Evolutionary conservation across 2,329 filamentous ascomycete genomes (phyloP).

Genomic region (Helminthosporium solani): DNA sequence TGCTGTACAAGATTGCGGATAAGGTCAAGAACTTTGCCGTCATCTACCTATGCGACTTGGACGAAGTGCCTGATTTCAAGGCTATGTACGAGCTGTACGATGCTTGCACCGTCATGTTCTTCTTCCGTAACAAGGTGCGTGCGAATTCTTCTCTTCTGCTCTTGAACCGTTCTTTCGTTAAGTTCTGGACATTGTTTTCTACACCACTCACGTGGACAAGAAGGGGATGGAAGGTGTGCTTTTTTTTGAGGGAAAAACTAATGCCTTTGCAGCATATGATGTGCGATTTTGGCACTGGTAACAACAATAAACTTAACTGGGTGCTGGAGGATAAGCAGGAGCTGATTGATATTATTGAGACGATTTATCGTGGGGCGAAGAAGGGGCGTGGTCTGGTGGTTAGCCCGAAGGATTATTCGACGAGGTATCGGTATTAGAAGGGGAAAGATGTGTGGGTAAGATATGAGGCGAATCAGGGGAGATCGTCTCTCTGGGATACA

Average conservation of each 20-base stretch:
- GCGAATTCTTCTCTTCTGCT: too few relatives aligned
- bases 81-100: slow-evolving; percentile 93
- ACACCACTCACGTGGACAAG: too few relatives aligned
- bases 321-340: slow-evolving; percentile 97
- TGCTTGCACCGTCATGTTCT: slow-evolving; percentile 93
- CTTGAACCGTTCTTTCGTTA: too few relatives aligned
- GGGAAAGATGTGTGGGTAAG: too few relatives aligned
- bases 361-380: slow-evolving; percentile 96
- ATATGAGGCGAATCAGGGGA: too few relatives aligned
- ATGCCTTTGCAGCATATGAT: slow-evolving; percentile 69
- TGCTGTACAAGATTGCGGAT: slow-evolving; percentile 92
- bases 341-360: slow-evolving; percentile 97
- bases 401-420: slow-evolving; percentile 82
- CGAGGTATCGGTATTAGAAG: slow-evolving; percentile 64
- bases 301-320: slow-evolving; percentile 99
- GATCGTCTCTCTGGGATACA: too few relatives aligned
- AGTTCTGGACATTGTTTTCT: too few relatives aligned
- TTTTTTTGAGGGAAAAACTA: too few relatives aligned
- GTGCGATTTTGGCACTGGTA: slow-evolving; percentile 92
- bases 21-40: slow-evolving; percentile 84
- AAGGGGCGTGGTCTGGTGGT: slow-evolving; percentile 96
- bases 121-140: slow-evolving; percentile 81
- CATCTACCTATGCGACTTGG: slow-evolving; percentile 87
- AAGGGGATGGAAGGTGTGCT: too few relatives aligned
- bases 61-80: slow-evolving; percentile 68